phyloP scores from a whole-genome alignment of 345 rosid genomes.

The Salix purpurea region DNA sequence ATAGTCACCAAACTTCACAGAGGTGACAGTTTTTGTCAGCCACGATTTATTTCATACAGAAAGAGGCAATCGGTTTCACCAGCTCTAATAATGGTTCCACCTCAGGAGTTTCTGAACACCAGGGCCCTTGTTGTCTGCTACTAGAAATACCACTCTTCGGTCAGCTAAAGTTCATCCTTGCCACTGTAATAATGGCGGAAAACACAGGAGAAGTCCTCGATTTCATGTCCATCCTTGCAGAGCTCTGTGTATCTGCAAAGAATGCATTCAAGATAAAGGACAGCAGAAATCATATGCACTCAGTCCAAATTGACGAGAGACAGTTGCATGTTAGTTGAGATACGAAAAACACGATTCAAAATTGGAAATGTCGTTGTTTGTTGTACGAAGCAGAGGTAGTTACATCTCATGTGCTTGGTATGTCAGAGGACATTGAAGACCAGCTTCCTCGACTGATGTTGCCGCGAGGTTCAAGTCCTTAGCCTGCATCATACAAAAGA shows the following conservation, averaged over 20 bases:
- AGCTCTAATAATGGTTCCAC: too few species aligned
- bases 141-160: too few species aligned
- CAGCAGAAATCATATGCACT: not conserved
- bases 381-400: slow-evolving; percentile 22
- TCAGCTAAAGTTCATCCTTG: slow-evolving; percentile 35
- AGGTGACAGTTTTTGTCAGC: too few species aligned
- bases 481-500: slow-evolving; percentile 46
- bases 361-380: too few species aligned
- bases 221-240: slow-evolving; percentile 63
- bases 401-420: slow-evolving; percentile 64
- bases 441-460: slow-evolving; percentile 59
- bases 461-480: slow-evolving; percentile 77
- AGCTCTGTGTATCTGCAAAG: slow-evolving; percentile 56
- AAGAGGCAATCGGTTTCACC: too few species aligned
- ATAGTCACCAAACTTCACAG: too few species aligned
- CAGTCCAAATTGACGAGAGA: not conserved
- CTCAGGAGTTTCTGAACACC: too few species aligned
- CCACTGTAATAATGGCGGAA: slow-evolving; percentile 74
- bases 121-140: too few species aligned
- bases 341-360: too few species aligned
- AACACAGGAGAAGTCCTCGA: slow-evolving; percentile 76
- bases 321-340: not conserved
- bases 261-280: not conserved
- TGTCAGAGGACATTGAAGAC: slow-evolving; percentile 47
- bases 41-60: too few species aligned